Percentiles rank a stretch among this genome's conserved stretches.
Conservation (phyloP, 345 rosid genomes). For the Alliaria petiolata region DNA sequence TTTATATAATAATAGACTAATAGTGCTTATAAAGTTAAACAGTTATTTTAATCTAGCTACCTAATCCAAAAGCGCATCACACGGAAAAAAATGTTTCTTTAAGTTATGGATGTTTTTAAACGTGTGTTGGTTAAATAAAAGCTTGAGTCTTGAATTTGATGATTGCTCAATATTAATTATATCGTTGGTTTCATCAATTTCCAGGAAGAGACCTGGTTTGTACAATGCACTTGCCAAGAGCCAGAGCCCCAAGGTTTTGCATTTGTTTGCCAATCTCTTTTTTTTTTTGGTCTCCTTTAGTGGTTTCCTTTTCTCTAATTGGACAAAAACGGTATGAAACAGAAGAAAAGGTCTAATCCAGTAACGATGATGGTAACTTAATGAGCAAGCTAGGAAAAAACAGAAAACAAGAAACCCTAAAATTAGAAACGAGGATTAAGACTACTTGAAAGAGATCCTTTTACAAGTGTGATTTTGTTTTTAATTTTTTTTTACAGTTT, state of each 20-base stretch:
- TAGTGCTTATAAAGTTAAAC: background rate
- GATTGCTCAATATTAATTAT: background rate
- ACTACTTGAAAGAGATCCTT: too few relatives aligned
- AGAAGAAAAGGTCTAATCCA: background rate
- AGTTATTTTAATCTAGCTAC: background rate
- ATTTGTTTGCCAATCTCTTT: background rate
- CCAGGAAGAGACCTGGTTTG: slow-evolving; percentile 71
- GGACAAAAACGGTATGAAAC: background rate
- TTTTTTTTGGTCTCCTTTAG: background rate
- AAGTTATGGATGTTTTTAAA: too few relatives aligned
- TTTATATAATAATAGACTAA: background rate
- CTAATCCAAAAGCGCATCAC: background rate
- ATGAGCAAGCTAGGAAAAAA: background rate
- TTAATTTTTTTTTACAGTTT: slow-evolving; percentile 38
- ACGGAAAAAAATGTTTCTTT: too few relatives aligned
- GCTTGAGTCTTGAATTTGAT: background rate
- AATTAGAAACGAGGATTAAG: too few relatives aligned
- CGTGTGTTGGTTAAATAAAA: background rate
- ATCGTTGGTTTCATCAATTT: slow-evolving; percentile 23
- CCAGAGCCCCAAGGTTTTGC: slow-evolving; percentile 81
- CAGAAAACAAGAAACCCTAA: too few relatives aligned
- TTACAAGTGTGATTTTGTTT: too few relatives aligned
- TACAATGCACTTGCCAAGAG: slow-evolving; percentile 61
- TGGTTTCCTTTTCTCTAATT: background rate
- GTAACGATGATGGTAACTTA: background rate